Evolutionary conservation across 2,329 filamentous ascomycete genomes (phyloP).

Genomic region (Dactylella cylindrospora): DNA sequence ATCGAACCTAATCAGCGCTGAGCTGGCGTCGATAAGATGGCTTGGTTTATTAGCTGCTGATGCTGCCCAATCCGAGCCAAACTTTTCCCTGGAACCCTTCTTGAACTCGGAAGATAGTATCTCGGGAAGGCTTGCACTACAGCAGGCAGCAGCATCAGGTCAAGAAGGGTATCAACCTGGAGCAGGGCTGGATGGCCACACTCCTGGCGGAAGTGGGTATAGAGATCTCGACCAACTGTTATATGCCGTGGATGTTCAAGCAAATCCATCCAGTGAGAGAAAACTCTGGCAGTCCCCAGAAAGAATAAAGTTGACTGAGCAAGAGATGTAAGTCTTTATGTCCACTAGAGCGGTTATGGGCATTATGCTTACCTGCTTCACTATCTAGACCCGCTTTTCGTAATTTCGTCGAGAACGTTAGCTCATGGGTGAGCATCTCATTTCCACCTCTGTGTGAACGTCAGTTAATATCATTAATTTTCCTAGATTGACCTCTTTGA

Average conservation of each 20-base stretch:
- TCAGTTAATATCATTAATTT: constrained; percentile 1
- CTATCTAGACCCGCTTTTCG: constrained; percentile 42
- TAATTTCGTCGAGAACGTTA: constrained; percentile 47
- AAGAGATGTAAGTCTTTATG: constrained; percentile 42
- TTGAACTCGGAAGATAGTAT: constrained; percentile 29
- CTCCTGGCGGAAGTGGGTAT: constrained; percentile 27
- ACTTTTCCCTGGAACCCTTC: constrained; percentile 30
- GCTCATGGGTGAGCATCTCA: constrained; percentile 44
- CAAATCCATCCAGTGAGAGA: constrained; percentile 35
- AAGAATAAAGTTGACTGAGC: constrained; percentile 44
- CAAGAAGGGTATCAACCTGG: constrained; percentile 14
- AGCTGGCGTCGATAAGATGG: constrained; percentile 41
- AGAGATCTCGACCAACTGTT: constrained; percentile 35
- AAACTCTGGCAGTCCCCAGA: constrained; percentile 46
- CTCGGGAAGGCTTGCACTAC: constrained; percentile 24
- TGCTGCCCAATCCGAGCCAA: constrained; percentile 32
- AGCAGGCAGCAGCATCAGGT: constrained; percentile 32
- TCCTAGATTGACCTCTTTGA: constrained; percentile 51
- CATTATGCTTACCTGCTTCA: too few relatives aligned
- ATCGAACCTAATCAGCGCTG: constrained; percentile 27
- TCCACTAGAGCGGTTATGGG: background rate
- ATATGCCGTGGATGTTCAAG: constrained; percentile 34
- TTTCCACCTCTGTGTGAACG: background rate
- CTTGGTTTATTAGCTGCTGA: constrained; percentile 34
- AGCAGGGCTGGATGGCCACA: constrained; percentile 7